phyloP scores from a whole-genome alignment of 441 rosid genomes.

The Populus trichocarpa region DNA sequence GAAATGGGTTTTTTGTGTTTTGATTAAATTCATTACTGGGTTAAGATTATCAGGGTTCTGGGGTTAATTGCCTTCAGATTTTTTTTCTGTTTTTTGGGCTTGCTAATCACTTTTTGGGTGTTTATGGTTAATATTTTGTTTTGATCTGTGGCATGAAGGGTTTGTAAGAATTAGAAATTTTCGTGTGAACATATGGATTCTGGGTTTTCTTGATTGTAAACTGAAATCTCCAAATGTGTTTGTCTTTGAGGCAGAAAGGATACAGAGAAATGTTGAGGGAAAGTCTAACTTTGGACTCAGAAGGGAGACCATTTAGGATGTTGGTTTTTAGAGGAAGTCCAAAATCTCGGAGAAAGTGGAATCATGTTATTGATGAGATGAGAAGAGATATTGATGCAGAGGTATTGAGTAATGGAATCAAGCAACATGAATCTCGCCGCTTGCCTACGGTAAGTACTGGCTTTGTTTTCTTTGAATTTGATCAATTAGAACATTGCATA shows the following conservation, averaged over 20 bases:
- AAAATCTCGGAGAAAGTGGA: constrained; percentile 30
- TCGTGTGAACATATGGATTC: neutral
- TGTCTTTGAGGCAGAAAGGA: constrained; percentile 24
- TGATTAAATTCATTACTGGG: neutral
- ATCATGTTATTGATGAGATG: constrained; percentile 34
- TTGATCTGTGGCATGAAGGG: neutral
- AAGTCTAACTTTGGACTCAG: constrained; percentile 34
- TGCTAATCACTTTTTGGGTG: neutral
- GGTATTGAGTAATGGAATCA: constrained; percentile 9
- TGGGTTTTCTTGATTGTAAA: neutral
- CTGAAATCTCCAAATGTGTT: neutral
- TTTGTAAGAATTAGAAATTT: neutral
- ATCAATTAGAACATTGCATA: neutral
- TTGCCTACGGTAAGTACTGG: constrained; percentile 33
- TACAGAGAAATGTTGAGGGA: constrained; percentile 36
- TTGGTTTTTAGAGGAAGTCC: constrained; percentile 54
- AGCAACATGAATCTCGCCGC: constrained; percentile 17
- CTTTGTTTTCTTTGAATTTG: neutral
- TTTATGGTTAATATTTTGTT: neutral
- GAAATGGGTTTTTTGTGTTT: neutral
- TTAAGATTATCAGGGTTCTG: neutral
- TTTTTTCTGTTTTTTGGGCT: neutral
- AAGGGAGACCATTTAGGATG: constrained; percentile 49
- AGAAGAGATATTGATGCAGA: constrained; percentile 26
- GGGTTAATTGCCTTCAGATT: neutral